These are phyloP conservation scores for Lactarius psammicola DNA, from an alignment of 768 basidiomycete genomes.

Conservation along the genomic window DNA sequence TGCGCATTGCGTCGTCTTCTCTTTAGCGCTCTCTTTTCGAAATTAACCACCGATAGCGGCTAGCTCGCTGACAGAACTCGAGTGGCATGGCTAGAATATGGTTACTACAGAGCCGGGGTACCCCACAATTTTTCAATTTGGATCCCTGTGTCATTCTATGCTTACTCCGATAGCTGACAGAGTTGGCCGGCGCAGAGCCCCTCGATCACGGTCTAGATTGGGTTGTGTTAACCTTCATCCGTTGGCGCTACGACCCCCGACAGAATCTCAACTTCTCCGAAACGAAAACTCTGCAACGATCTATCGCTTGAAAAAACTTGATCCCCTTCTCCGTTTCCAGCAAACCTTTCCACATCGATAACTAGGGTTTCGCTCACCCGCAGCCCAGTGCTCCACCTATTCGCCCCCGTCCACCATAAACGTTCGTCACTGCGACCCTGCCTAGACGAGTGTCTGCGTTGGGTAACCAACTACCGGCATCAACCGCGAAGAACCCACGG, in stretches of 20 bases:
- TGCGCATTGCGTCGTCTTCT: conserved; percentile 24
- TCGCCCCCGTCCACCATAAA: conserved; percentile 7
- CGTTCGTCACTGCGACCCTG: conserved; percentile 9
- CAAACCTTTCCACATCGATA: conserved; percentile 26
- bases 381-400: conserved; percentile 22
- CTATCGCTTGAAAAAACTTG: conserved; percentile 17
- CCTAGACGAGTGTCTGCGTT: conserved; percentile 12
- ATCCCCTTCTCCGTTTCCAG: conserved; percentile 12
- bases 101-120: conserved; percentile 8
- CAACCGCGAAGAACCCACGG: conserved; percentile 1
- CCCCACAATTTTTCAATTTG: conserved; percentile 22
- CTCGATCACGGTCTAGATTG: conserved; percentile 23
- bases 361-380: conserved; percentile 19
- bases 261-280: conserved; percentile 16
- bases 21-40: conserved; percentile 17
- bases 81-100: not conserved
- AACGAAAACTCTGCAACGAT: conserved; percentile 15
- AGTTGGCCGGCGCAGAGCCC: conserved; percentile 20
- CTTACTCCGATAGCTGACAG: not conserved
- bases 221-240: conserved; percentile 17
- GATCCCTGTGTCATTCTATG: conserved; percentile 20
- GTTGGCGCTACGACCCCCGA: conserved; percentile 19
- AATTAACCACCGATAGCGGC: conserved; percentile 23
- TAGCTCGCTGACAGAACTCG: conserved; percentile 13
- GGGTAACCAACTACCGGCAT: conserved; percentile 15